phyloP scores from a whole-genome alignment of 1,139 yeast genomes.

The Lodderomyces metapsilosis region DNA sequence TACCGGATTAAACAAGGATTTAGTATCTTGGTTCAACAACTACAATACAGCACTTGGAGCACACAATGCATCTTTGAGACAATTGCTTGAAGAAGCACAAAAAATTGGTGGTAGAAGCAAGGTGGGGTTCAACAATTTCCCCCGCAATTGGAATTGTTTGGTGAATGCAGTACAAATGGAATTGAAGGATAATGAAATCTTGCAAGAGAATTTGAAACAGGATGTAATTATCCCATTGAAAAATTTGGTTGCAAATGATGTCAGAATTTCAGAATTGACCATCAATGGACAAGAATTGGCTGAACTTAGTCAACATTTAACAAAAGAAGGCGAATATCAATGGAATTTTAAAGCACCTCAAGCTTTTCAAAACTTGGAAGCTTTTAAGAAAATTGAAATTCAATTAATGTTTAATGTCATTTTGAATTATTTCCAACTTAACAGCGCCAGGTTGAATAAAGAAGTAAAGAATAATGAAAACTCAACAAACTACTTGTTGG shows the following conservation, averaged over 20 bases:
- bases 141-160: conserved; percentile 57
- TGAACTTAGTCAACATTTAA: conserved; percentile 30
- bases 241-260: conserved; percentile 52
- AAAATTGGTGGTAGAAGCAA: conserved; percentile 18
- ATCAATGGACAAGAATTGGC: conserved; percentile 42
- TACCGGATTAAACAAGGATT: conserved; percentile 25
- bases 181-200: conserved; percentile 49
- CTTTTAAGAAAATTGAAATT: conserved; percentile 67
- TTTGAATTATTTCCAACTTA: conserved; percentile 65
- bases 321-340: conserved; percentile 37
- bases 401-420: conserved; percentile 66
- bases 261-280: conserved; percentile 43
- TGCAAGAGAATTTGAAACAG: conserved; percentile 50
- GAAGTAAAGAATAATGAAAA: conserved; percentile 58
- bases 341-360: conserved; percentile 84
- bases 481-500: conserved; percentile 63
- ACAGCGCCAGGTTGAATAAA: conserved; percentile 45
- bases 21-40: conserved; percentile 56
- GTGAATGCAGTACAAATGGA: conserved; percentile 54
- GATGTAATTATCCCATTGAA: conserved; percentile 59
- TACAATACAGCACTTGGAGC: conserved; percentile 49
- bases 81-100: conserved; percentile 33
- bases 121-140: conserved; percentile 54
- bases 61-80: conserved; percentile 51
- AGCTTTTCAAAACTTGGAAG: conserved; percentile 73